Base-by-base conservation (phyloP, 2,329 filamentous ascomycete genomes). In the Arthrobotrys musiformis region DNA sequence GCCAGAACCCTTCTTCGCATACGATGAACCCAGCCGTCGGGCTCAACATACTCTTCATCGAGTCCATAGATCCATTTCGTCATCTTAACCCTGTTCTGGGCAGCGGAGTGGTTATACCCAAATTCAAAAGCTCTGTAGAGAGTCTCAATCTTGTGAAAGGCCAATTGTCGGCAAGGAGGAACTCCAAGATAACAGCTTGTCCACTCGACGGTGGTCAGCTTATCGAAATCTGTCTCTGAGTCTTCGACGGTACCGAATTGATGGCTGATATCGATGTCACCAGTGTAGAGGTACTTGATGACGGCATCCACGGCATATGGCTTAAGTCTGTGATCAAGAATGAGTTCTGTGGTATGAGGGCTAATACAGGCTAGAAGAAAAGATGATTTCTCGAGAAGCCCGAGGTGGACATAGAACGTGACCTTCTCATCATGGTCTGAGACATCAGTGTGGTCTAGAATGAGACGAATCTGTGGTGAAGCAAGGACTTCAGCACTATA, bases 51-150 rank as follows among this genome's bases (percentile, higher is more conserved):
- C 1, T 11, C 19, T 6, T 77, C 73, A 17, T 77, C 33, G 1
- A 77, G 19, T 6, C 50, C 46, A 17, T 77, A 77, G n/a, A 62
- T 46, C 66, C 66, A 77, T n/a, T 70, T 56, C 1, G 73, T 77
- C 66, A 77, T 70, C 42, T 70, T 66, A 15, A 70, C 19, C 26
- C 73, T 66, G 60, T 54, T 66, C 4, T 28, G 28, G 35, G 61
- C 60, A 13, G 60, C 73, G n/a, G 11, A 28, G 2, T 35, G 13
- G 17, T 77, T 77, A 5, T 54, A 67, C 4, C 61, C 66, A 28
- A 77, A 77, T 19, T 77, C 73, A 19, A 77, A 70, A 17, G 33
- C 40, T n/a, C 58, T 11, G 26, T 77, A 77, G 6, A 42, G 15
- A 22, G 46, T 26, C n/a, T 77, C 73, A 24, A 77, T 37, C 26